phyloP scores from a whole-genome alignment of 148 eudicot species.

The Heliamphora exappendiculata region DNA sequence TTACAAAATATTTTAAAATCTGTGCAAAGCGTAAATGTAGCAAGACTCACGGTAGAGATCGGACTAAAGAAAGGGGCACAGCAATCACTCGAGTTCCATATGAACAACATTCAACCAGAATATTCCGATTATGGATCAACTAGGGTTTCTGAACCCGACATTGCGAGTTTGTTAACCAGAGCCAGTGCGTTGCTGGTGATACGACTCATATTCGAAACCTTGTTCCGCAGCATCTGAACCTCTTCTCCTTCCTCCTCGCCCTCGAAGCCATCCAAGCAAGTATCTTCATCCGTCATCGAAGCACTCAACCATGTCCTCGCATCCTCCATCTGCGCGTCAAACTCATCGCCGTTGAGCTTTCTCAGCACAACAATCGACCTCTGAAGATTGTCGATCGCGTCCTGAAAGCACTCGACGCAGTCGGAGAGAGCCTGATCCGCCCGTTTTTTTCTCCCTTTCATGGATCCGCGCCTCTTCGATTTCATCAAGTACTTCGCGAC shows the following conservation, averaged over 20 bases:
- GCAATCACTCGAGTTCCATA: too few species aligned
- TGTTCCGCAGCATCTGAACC: conserved; percentile 19
- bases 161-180: conserved; percentile 46
- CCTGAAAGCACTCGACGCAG: conserved; percentile 53
- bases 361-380: conserved; percentile 41
- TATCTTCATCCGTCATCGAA: conserved; percentile 59
- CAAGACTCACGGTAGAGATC: too few species aligned
- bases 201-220: conserved; percentile 30
- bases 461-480: conserved; percentile 9
- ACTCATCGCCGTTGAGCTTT: conserved; percentile 27
- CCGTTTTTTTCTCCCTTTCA: conserved; percentile 27
- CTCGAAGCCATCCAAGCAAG: conserved; percentile 68
- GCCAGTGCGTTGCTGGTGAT: conserved; percentile 81
- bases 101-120: too few species aligned
- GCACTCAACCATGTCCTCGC: conserved; percentile 69
- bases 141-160: conserved; percentile 25
- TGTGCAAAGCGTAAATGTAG: too few species aligned
- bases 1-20: too few species aligned
- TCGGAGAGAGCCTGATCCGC: conserved; percentile 59
- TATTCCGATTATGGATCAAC: neutral
- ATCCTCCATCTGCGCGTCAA: conserved; percentile 39
- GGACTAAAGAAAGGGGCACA: too few species aligned
- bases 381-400: conserved; percentile 45
- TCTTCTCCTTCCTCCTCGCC: conserved; percentile 12
- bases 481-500: conserved; percentile 22